phyloP scores from a whole-genome alignment of 352 stramenopile species.

The Phytophthora melonis region DNA sequence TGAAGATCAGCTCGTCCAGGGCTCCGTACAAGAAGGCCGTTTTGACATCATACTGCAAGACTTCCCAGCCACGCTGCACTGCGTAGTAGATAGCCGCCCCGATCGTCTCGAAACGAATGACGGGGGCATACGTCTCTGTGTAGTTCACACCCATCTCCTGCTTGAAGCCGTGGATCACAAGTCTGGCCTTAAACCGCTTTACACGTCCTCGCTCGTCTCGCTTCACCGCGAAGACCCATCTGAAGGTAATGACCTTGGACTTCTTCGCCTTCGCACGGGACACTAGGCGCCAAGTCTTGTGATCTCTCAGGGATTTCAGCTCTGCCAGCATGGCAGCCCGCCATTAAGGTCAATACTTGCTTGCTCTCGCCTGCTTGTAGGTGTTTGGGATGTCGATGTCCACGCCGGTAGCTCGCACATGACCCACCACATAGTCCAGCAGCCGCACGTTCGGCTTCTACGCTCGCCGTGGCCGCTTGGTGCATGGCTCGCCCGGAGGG shows the following conservation, averaged over 20 bases:
- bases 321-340: slow-evolving; percentile 11
- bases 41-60: slow-evolving; percentile 15
- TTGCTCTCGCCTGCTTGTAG: slow-evolving; percentile 12
- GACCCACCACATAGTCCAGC: slow-evolving; percentile 9
- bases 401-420: background rate
- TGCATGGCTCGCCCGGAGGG: slow-evolving; percentile 7
- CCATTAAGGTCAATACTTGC: slow-evolving; percentile 14
- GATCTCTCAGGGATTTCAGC: background rate
- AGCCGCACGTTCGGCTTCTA: slow-evolving; percentile 5
- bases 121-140: slow-evolving; percentile 25
- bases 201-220: slow-evolving; percentile 19
- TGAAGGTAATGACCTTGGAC: slow-evolving; percentile 12
- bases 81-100: slow-evolving; percentile 14
- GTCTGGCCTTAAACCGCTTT: slow-evolving; percentile 23
- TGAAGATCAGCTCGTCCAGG: slow-evolving; percentile 20
- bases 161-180: slow-evolving; percentile 30
- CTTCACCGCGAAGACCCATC: slow-evolving; percentile 28
- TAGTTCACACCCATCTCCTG: slow-evolving; percentile 29
- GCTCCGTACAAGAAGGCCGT: slow-evolving; percentile 12
- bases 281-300: slow-evolving; percentile 16
- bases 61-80: slow-evolving; percentile 1
- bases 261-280: background rate
- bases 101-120: slow-evolving; percentile 29
- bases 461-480: slow-evolving; percentile 8
- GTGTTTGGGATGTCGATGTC: background rate